phyloP scores from a whole-genome alignment of 1,284 basidiomycete genomes.

The Pisolithus thermaeus region DNA sequence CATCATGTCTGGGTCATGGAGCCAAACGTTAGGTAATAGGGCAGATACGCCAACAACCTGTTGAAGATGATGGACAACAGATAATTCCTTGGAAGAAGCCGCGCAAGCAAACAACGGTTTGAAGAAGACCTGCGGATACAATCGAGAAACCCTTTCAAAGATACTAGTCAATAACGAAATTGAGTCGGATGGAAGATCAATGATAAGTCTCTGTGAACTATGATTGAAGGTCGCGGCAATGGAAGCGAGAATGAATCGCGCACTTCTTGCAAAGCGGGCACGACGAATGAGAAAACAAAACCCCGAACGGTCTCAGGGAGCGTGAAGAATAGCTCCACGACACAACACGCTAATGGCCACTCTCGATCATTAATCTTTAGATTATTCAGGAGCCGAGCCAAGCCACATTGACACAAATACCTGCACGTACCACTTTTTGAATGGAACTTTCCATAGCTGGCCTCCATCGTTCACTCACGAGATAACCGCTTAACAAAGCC shows the following conservation, averaged over 20 bases:
- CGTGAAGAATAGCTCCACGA: conserved; percentile 37
- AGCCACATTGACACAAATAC: not conserved
- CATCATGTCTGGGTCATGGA: conserved; percentile 71
- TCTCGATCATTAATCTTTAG: conserved; percentile 36
- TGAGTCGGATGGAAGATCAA: conserved; percentile 44
- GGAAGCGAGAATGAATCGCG: conserved; percentile 14
- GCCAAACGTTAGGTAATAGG: conserved; percentile 62
- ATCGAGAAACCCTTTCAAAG: conserved; percentile 43
- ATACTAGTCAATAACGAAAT: conserved; percentile 42
- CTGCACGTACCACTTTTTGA: conserved; percentile 34
- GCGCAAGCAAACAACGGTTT: conserved; percentile 59
- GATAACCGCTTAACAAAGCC: conserved; percentile 35
- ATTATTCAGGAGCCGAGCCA: conserved; percentile 2
- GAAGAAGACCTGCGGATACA: conserved; percentile 64
- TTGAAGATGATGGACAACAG: conserved; percentile 53
- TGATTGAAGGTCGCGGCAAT: conserved; percentile 18
- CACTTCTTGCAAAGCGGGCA: conserved; percentile 55
- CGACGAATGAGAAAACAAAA: conserved; percentile 30
- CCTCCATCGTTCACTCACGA: conserved; percentile 37
- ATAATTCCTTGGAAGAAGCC: conserved; percentile 38
- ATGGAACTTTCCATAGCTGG: conserved; percentile 36
- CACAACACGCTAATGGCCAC: conserved; percentile 37
- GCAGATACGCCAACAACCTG: conserved; percentile 45
- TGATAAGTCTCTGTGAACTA: conserved; percentile 35
- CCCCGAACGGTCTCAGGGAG: conserved; percentile 43